Evolutionary conservation across 202 grass and related monocot genomes (phyloP).

Genomic region (Musa balbisiana): DNA sequence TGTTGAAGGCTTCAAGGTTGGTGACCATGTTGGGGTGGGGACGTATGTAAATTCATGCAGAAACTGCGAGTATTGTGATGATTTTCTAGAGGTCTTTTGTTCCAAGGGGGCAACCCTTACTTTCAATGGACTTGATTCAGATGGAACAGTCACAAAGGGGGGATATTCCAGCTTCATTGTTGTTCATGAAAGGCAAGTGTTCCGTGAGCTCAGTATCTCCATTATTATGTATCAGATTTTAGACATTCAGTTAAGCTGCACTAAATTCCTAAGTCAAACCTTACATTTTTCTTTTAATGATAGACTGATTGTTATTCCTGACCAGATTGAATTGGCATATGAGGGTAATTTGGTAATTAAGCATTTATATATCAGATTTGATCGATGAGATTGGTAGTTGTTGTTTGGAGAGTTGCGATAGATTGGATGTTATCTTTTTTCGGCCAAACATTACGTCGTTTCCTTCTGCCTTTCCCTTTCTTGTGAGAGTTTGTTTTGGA

Average conservation of each 20-base stretch:
- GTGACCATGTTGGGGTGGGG: conserved; percentile 58
- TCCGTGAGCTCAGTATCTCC: background rate
- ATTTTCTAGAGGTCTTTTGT: conserved; percentile 48
- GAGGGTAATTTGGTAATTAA: no score
- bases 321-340: no score
- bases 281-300: no score
- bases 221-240: background rate
- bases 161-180: conserved; percentile 79
- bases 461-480: no score
- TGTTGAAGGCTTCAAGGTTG: conserved; percentile 52
- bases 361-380: no score
- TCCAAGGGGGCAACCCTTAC: conserved; percentile 30
- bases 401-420: no score
- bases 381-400: no score
- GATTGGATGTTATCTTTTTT: no score
- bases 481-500: no score
- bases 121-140: conserved; percentile 54
- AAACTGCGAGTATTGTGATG: conserved; percentile 53
- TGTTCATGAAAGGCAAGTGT: conserved; percentile 48
- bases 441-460: no score
- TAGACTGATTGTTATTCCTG: no score
- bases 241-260: background rate
- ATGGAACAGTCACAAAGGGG: conserved; percentile 69
- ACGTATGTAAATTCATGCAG: conserved; percentile 71
- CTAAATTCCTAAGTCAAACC: no score